Conservation (phyloP, 1,139 yeast genomes). For the Zygosaccharomyces sapae region DNA sequence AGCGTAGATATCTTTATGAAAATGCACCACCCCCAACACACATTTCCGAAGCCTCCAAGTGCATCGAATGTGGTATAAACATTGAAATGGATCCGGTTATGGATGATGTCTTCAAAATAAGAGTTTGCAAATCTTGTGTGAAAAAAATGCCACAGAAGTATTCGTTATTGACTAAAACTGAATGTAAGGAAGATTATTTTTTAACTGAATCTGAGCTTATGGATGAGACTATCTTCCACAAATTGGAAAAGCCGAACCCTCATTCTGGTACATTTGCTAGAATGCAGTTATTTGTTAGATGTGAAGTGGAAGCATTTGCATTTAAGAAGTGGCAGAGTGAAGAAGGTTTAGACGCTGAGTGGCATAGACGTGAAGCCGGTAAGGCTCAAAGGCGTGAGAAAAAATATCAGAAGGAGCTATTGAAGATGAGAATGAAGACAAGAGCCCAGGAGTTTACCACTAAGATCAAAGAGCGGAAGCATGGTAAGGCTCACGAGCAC, state of each 20-base stretch:
- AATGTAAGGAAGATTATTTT: constrained; percentile 86
- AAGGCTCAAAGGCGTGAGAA: constrained; percentile 72
- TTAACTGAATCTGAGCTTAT: constrained; percentile 87
- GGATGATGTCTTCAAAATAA: constrained; percentile 58
- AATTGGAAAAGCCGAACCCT: constrained; percentile 90
- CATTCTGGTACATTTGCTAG: constrained; percentile 82
- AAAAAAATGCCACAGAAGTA: constrained; percentile 78
- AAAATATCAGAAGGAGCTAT: constrained; percentile 67
- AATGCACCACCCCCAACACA: constrained; percentile 71
- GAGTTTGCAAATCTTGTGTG: constrained; percentile 79
- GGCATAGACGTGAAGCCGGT: constrained; percentile 75
- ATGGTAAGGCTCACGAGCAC: constrained; percentile 65
- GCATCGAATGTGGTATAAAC: constrained; percentile 71
- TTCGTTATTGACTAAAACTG: constrained; percentile 87
- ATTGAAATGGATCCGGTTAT: constrained; percentile 75
- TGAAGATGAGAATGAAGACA: constrained; percentile 84
- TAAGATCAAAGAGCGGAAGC: constrained; percentile 50
- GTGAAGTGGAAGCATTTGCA: constrained; percentile 88
- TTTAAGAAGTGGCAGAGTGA: constrained; percentile 93
- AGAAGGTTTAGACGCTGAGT: constrained; percentile 86
- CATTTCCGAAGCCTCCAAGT: constrained; percentile 65
- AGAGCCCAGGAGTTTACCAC: constrained; percentile 88
- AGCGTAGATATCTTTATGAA: constrained; percentile 37
- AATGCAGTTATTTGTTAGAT: constrained; percentile 87
- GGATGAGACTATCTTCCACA: constrained; percentile 62